These are phyloP conservation scores for Nicotiana knightiana DNA, from an alignment of 257 asterid species.

Conservation along the genomic window DNA sequence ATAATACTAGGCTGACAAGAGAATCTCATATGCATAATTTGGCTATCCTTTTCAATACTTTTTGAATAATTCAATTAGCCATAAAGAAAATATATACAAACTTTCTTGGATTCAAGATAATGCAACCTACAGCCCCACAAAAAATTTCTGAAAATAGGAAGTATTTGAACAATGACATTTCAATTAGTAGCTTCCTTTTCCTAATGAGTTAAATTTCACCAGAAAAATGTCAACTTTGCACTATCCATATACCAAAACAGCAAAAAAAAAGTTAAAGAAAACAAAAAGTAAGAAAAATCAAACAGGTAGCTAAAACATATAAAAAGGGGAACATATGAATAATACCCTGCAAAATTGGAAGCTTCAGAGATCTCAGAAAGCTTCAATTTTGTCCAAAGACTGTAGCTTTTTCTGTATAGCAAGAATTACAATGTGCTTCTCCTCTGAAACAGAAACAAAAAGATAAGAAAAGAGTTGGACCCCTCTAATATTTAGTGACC, in stretches of 20 bases:
- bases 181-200: background rate
- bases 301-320: background rate
- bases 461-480: conserved; percentile 12
- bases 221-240: background rate
- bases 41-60: background rate
- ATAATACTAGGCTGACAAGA: background rate
- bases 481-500: background rate
- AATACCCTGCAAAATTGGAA: background rate
- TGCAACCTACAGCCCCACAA: background rate
- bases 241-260: background rate
- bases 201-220: background rate
- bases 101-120: background rate
- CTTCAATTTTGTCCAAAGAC: background rate
- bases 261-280: conserved; percentile 1
- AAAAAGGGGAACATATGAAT: background rate
- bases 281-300: background rate
- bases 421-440: conserved; percentile 2
- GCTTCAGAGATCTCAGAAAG: background rate
- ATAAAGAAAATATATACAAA: background rate
- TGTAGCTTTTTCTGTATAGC: background rate
- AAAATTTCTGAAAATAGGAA: background rate
- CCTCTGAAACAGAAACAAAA: background rate
- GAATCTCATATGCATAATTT: background rate
- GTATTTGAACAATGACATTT: background rate
- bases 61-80: background rate